phyloP scores from a whole-genome alignment of 768 basidiomycete species.

The Fibroporia radiculosa region DNA sequence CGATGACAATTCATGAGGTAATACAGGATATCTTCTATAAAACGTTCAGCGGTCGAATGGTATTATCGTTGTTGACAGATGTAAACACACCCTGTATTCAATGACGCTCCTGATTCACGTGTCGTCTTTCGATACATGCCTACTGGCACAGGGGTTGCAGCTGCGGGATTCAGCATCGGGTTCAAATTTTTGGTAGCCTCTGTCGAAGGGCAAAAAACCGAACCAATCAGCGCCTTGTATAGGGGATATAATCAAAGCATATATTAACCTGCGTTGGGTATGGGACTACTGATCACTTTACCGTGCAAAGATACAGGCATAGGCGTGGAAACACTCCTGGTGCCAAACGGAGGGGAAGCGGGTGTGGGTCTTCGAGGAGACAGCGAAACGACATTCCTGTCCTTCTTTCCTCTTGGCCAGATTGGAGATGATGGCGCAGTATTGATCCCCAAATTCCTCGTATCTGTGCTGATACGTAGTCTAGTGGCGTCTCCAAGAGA shows the following conservation, averaged over 20 bases:
- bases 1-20: slow-evolving; percentile 73
- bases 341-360: slow-evolving; percentile 7
- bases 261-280: slow-evolving; percentile 58
- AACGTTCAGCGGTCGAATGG: too few relatives aligned
- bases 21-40: slow-evolving; percentile 60
- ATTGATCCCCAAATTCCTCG: slow-evolving; percentile 3
- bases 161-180: slow-evolving; percentile 60
- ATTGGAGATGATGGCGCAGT: slow-evolving; percentile 10
- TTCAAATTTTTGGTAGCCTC: slow-evolving; percentile 70
- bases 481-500: slow-evolving; percentile 8
- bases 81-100: slow-evolving; percentile 57
- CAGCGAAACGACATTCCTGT: slow-evolving; percentile 6
- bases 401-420: slow-evolving; percentile 9
- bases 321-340: slow-evolving; percentile 13
- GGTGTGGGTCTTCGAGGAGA: slow-evolving; percentile 8
- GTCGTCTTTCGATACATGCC: slow-evolving; percentile 15
- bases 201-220: slow-evolving; percentile 8
- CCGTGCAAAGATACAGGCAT: slow-evolving; percentile 26
- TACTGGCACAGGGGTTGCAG: slow-evolving; percentile 48
- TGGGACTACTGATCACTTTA: slow-evolving; percentile 61
- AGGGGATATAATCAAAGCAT: neutral
- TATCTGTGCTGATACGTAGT: slow-evolving; percentile 14
- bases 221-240: too few relatives aligned
- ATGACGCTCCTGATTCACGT: slow-evolving; percentile 31
- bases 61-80: too few relatives aligned